These are phyloP conservation scores for Adansonia grandidieri DNA, from an alignment of 441 rosid genomes.

Conservation along the genomic window DNA sequence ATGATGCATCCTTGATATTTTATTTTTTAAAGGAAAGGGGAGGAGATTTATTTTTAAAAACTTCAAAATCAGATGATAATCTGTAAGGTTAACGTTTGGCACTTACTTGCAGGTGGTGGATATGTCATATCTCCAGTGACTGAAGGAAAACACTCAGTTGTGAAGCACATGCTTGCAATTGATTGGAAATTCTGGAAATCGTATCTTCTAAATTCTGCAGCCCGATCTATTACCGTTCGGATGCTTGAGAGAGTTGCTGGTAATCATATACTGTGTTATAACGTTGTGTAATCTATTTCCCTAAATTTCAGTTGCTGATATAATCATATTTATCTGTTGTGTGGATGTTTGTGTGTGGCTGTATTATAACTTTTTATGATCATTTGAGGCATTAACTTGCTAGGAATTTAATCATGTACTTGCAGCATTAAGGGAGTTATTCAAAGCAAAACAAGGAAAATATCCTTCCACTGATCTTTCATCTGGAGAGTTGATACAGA, in stretches of 20 bases:
- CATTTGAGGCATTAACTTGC: not conserved
- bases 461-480: conserved; percentile 59
- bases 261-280: conserved; percentile 30
- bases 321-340: conserved; percentile 27
- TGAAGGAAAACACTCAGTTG: conserved; percentile 75
- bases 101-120: conserved; percentile 77
- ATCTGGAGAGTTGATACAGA: conserved; percentile 66
- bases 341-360: not conserved
- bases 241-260: conserved; percentile 97
- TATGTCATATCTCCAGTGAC: conserved; percentile 80
- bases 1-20: not conserved
- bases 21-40: not conserved
- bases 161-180: conserved; percentile 97
- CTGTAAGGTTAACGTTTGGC: not conserved
- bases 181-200: conserved; percentile 97
- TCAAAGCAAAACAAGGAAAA: conserved; percentile 68
- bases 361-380: conserved; percentile 17
- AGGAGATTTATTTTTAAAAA: not conserved
- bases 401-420: conserved; percentile 22
- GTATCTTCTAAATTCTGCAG: conserved; percentile 68
- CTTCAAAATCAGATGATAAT: not conserved
- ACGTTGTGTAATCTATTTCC: not conserved
- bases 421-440: conserved; percentile 85
- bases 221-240: conserved; percentile 75
- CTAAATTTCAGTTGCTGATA: conserved; percentile 24